Conservation (phyloP, 2,329 filamentous ascomycete species). For the Colletotrichum ledebouriae region DNA sequence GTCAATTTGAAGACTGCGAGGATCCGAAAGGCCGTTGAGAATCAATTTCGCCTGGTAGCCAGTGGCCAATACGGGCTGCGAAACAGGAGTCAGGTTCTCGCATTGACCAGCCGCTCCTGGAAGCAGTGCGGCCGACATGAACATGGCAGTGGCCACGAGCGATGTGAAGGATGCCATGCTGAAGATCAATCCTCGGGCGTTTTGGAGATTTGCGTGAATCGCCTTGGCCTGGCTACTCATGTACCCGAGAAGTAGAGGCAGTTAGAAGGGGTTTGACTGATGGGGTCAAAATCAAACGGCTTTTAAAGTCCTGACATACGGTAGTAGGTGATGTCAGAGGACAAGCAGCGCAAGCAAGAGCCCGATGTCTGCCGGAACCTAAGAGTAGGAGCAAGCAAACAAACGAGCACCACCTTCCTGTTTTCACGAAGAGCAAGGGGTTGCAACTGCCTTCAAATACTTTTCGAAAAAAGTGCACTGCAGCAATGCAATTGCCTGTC, state of each 20-base stretch:
- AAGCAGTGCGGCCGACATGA: constrained; percentile 21
- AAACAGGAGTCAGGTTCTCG: constrained; percentile 30
- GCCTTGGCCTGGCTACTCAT: not conserved
- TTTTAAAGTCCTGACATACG: not conserved
- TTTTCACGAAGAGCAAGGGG: not conserved
- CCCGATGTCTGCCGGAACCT: not conserved
- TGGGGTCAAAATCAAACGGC: not conserved
- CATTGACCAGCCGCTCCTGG: constrained; percentile 31
- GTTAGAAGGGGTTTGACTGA: not conserved
- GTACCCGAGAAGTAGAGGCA: not conserved
- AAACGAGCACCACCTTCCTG: constrained; percentile 3
- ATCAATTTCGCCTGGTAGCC: constrained; percentile 48
- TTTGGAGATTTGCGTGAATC: not conserved
- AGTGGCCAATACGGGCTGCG: constrained; percentile 43
- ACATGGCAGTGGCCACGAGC: constrained; percentile 6
- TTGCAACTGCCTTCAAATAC: constrained; percentile 11
- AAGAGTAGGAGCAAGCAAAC: not conserved
- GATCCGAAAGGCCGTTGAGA: constrained; percentile 45
- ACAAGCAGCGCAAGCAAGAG: not conserved
- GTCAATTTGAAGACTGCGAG: constrained; percentile 54
- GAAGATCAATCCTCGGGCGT: not conserved
- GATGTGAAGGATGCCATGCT: constrained; percentile 31
- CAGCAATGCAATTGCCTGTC: constrained; percentile 5
- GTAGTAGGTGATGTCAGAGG: constrained; percentile 1
- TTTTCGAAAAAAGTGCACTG: not conserved